Evolutionary conservation across 495 filamentous ascomycete species (phyloP).

Genomic region (Venustampulla echinocandica): DNA sequence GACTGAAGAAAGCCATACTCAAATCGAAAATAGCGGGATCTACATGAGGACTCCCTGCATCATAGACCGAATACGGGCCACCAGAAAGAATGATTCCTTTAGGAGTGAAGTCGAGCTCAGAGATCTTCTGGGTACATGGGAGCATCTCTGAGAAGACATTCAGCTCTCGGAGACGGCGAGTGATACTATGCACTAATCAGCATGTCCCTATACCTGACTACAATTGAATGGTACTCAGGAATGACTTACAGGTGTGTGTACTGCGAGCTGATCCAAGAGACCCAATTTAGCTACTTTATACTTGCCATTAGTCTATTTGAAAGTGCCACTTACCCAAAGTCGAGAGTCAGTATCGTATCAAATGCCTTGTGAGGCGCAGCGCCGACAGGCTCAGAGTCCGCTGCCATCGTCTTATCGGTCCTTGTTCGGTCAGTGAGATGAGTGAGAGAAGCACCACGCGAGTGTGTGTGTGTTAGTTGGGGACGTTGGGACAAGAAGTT

Average conservation of each 20-base stretch:
- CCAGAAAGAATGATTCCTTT: constrained; percentile 75
- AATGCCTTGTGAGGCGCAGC: constrained; percentile 16
- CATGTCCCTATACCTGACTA: constrained; percentile 2
- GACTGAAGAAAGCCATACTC: constrained; percentile 61
- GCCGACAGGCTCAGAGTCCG: constrained; percentile 7
- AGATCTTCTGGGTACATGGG: constrained; percentile 78
- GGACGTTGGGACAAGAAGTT: too few species aligned
- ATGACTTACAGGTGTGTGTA: constrained; percentile 61
- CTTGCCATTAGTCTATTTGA: constrained; percentile 7
- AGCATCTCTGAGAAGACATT: constrained; percentile 88
- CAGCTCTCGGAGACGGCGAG: constrained; percentile 65
- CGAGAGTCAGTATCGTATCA: constrained; percentile 19
- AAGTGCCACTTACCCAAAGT: constrained; percentile 13
- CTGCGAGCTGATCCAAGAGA: constrained; percentile 35
- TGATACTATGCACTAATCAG: constrained; percentile 36
- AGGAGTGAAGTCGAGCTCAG: constrained; percentile 70
- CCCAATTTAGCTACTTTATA: constrained; percentile 8
- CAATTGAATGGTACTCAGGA: constrained; percentile 7
- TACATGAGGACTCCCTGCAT: constrained; percentile 59
- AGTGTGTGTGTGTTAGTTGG: constrained; percentile 3
- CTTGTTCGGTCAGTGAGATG: constrained; percentile 3
- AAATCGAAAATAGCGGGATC: constrained; percentile 74
- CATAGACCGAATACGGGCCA: constrained; percentile 68
- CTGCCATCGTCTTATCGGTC: constrained; percentile 8
- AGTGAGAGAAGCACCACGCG: constrained; percentile 2